These are phyloP conservation scores for Pelargonium nanum DNA, from an alignment of 345 rosid genomes.

Conservation along the genomic window DNA sequence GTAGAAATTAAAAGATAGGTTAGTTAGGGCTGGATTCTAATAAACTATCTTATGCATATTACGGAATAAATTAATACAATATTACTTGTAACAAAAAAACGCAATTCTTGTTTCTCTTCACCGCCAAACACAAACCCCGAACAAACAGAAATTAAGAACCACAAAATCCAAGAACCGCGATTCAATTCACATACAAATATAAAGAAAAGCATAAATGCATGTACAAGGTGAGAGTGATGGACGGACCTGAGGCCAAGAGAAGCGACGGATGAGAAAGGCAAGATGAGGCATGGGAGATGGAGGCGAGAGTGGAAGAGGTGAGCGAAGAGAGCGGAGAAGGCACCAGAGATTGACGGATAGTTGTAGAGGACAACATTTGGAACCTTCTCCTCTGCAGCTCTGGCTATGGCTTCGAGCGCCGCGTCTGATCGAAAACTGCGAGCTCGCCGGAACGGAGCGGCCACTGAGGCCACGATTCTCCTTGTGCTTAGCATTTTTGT, in stretches of 20 bases:
- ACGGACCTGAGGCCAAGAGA: conserved; percentile 75
- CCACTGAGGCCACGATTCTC: neutral
- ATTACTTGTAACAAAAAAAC: too few species aligned
- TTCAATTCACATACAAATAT: neutral
- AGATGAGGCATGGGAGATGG: conserved; percentile 48
- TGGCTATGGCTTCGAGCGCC: conserved; percentile 55
- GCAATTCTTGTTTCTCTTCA: neutral
- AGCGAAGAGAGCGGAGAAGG: conserved; percentile 72
- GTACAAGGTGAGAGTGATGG: neutral
- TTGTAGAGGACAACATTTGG: conserved; percentile 57
- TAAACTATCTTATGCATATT: too few species aligned
- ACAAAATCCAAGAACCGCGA: neutral
- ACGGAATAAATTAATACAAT: too few species aligned
- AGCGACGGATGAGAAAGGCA: conserved; percentile 69
- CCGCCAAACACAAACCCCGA: neutral
- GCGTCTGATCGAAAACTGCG: conserved; percentile 67
- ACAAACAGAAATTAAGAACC: neutral
- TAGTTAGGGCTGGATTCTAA: too few species aligned
- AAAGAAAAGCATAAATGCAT: neutral
- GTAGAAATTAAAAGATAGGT: too few species aligned
- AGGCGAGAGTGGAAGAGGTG: conserved; percentile 62
- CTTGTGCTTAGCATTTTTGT: conserved; percentile 2
- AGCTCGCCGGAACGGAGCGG: neutral
- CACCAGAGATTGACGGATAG: conserved; percentile 86
- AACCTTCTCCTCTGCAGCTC: conserved; percentile 46